These are phyloP conservation scores for Umbelopsis sp. DNA, from an alignment of 371 early-diverging fungal species.

Conservation along the genomic window DNA sequence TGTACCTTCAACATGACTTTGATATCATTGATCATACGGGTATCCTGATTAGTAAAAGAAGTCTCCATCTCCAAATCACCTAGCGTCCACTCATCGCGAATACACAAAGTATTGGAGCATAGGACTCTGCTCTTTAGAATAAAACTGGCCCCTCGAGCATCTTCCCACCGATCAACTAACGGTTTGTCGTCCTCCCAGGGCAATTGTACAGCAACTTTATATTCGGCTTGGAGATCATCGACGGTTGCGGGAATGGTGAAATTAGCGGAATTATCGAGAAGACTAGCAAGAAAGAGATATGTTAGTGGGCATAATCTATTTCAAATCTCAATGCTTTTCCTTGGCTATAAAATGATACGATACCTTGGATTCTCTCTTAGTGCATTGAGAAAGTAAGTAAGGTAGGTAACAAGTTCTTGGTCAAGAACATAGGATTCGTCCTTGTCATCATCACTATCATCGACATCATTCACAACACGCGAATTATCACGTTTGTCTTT, in stretches of 20 bases:
- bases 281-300: background rate
- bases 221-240: background rate
- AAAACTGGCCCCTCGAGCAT: background rate
- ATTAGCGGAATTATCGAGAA: background rate
- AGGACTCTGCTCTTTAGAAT: background rate
- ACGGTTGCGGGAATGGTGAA: background rate
- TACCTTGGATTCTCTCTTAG: too few relatives aligned
- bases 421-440: background rate
- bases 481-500: background rate
- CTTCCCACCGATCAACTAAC: background rate
- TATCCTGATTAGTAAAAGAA: background rate
- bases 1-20: slow-evolving; percentile 6
- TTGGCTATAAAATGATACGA: background rate
- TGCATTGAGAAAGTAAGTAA: too few relatives aligned
- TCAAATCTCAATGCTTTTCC: background rate
- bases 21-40: background rate
- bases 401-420: background rate
- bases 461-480: too few relatives aligned
- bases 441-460: too few relatives aligned
- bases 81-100: background rate
- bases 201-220: background rate
- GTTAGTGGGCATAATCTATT: background rate
- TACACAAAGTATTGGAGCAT: background rate
- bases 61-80: background rate
- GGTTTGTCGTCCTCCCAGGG: background rate